Base-by-base conservation (phyloP, 352 stramenopile genomes). In the Globisporangium okanoganense region DNA sequence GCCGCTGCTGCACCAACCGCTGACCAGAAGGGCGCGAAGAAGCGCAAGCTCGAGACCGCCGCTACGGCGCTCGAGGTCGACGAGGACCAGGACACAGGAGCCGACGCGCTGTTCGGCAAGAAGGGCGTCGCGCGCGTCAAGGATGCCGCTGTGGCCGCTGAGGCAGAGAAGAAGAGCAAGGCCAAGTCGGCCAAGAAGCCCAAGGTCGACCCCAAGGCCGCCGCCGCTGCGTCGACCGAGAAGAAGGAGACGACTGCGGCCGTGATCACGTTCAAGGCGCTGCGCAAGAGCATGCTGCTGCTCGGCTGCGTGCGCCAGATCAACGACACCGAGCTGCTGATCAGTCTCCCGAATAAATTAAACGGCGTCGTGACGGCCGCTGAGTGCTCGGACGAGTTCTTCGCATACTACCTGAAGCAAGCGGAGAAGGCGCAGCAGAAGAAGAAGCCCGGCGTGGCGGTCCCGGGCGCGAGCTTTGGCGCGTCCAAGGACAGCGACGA, bases 291-390 rank as follows among this genome's bases (percentile, higher is more conserved):
- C 25, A 67, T 84, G 71, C 65, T 83, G 55, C 63, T 98, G 18
- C 71, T 98, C 20, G 94, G 89, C 24, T 87, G 87, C 56, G 76
- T 98, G 57, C 80, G 90, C 27, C 89, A 98, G 71, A 72, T 98
- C 14, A 87, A 81, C 57, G 79, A 97, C 56, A 73, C 69, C 35
- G 79, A 89, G 62, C 71, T 96, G 38, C 69, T 98, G 25, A 65
- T 99, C 35, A 92, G 75, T 41, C 72, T 99, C 49, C 94, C 94
- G 4, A 98, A 97, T 76, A 96, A 97, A 54, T 83, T 98, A 58
- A 98, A 88, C 52, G 96, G 94, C 49, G 95, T 96, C 44, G 92
- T 98, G 45, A 61, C 78, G 20, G 57, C 85, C 10, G 68, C 78
- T 48, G 81, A 96, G 64, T 82, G 84, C 63, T 92, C 83, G 54